phyloP scores from a whole-genome alignment of 306 rosid genomes.

The Hippophae rhamnoides region DNA sequence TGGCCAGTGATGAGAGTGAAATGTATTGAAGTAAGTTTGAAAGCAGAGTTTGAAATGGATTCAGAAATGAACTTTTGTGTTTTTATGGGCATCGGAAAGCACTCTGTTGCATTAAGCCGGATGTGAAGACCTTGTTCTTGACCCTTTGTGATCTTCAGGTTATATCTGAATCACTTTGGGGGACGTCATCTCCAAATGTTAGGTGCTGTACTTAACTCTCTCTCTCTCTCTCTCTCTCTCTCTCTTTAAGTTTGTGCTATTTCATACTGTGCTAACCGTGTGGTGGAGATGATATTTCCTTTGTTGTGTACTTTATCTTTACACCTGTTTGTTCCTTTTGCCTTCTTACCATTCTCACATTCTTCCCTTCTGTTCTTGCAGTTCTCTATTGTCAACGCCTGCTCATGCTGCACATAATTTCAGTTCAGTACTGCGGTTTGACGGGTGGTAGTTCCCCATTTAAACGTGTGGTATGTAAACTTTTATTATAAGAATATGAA shows the following conservation, averaged over 20 bases:
- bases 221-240: neutral
- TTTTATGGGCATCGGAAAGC: constrained; percentile 13
- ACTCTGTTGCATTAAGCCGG: constrained; percentile 29
- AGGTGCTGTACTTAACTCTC: constrained; percentile 36
- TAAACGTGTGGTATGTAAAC: constrained; percentile 44
- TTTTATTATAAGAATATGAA: neutral
- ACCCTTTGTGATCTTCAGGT: constrained; percentile 82
- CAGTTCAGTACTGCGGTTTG: constrained; percentile 43
- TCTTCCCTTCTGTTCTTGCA: constrained; percentile 18
- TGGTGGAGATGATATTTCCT: neutral
- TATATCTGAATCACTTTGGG: constrained; percentile 83
- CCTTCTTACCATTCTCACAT: neutral
- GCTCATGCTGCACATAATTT: constrained; percentile 51
- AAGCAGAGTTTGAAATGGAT: constrained; percentile 39
- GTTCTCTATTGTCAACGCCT: constrained; percentile 50
- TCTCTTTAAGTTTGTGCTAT: neutral
- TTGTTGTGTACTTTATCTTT: neutral
- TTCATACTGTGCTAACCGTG: too few relatives aligned
- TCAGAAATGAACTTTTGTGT: constrained; percentile 5
- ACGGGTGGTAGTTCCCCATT: constrained; percentile 48
- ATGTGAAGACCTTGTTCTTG: constrained; percentile 57
- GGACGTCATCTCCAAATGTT: constrained; percentile 54
- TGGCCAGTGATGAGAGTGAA: constrained; percentile 58
- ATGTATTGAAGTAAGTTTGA: constrained; percentile 42
- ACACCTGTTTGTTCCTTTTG: neutral